Base-by-base conservation (phyloP, 352 stramenopile species). In the Globisporangium echinulatum region DNA sequence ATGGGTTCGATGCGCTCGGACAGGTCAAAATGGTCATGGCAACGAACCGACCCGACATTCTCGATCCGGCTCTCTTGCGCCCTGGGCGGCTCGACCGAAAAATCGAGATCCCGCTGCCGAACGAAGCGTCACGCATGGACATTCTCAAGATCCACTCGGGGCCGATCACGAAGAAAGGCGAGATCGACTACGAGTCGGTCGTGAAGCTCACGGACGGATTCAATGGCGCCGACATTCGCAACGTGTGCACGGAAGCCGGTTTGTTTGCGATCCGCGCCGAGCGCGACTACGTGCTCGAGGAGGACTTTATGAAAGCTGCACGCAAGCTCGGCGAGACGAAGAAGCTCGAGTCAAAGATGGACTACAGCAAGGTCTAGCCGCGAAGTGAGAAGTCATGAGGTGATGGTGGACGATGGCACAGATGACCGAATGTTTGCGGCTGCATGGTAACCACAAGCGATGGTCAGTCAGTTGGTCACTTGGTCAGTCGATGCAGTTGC, bases 261-360 rank as follows among this genome's bases (percentile, higher is more conserved):
- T 79, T 99, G 61, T 99, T 99, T 83, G 98, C 98, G 37, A 99
- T 99, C 74, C 91, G 98, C 51, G 92, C 88, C 10, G 97, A 99
- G 72, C 87, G 98, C 49, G 96, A 99, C 69, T 99, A 99, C 82
- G 96, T 99, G 33, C 74, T 99, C 17, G 97, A 99, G 71, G 97
- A 99, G 69, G 98, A 99, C 74, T 99, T 99, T 72, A 99, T 99
- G 96, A 99, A 99, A 87, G 97, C 97, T 3, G 97, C 96, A 52
- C 88, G 98, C 58, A 99, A 99, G 85, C 90, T 99, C 67, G 89
- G 90, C 39, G 98, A 99, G 65, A 97, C 90, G 59, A 99, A 99
- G 92, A 99, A 99, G 79, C 88, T 99, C 49, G 98, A 99, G 82
- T 98, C 88, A 56, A 99, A 99, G 84, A 94, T 99, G 76, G 97